Percentiles rank a stretch among this genome's conserved stretches.
Conservation (phyloP, 2,329 filamentous ascomycete genomes). For the Fusarium heterosporum region DNA sequence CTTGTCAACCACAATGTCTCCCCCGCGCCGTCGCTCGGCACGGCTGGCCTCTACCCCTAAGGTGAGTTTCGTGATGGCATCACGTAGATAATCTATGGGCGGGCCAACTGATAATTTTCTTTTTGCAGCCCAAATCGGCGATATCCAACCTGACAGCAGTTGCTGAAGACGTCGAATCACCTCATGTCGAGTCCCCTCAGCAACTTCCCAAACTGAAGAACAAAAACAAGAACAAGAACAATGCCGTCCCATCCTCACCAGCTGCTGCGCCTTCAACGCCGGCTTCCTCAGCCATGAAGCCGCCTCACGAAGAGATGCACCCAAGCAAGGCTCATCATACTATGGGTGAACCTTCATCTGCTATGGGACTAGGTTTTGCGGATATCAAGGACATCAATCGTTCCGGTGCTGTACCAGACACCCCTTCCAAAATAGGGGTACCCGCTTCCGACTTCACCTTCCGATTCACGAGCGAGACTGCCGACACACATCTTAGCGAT, state of each 20-base stretch:
- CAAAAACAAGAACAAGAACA: conserved; percentile 39
- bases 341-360: conserved; percentile 81
- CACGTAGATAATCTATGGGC: conserved; percentile 10
- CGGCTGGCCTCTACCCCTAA: conserved; percentile 55
- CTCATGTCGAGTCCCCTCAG: conserved; percentile 53
- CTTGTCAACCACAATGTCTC: conserved; percentile 51
- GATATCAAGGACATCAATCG: conserved; percentile 69
- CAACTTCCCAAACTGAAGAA: conserved; percentile 44
- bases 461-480: conserved; percentile 68
- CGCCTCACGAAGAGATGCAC: conserved; percentile 87
- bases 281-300: conserved; percentile 74
- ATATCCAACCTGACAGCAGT: conserved; percentile 56
- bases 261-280: conserved; percentile 66
- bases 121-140: conserved; percentile 47
- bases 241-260: conserved; percentile 53
- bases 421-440: conserved; percentile 70
- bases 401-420: conserved; percentile 61
- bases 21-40: conserved; percentile 59
- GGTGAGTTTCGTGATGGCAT: conserved; percentile 48
- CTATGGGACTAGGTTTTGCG: conserved; percentile 83
- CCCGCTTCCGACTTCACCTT: conserved; percentile 75
- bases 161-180: conserved; percentile 57
- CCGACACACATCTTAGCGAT: conserved; percentile 67
- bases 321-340: conserved; percentile 84
- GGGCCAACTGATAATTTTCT: conserved; percentile 26